Percentiles rank a stretch among this genome's conserved stretches.
These are phyloP conservation scores for Hansenula sp. DNA, from an alignment of 1,139 yeast genomes.

Conservation along the genomic window DNA sequence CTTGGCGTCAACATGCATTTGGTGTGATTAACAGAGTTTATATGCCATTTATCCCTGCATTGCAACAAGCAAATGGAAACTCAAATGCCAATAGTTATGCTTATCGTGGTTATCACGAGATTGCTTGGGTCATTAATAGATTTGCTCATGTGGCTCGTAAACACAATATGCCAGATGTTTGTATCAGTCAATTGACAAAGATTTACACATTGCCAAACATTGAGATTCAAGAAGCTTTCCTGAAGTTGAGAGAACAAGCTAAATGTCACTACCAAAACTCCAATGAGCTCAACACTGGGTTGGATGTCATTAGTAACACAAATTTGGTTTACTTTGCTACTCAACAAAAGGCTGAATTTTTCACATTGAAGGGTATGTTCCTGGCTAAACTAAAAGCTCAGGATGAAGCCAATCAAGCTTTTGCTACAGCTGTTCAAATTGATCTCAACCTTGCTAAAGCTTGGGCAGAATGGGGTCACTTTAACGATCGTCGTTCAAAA, in stretches of 20 bases:
- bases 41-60: constrained; percentile 84
- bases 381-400: constrained; percentile 82
- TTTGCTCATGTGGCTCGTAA: constrained; percentile 98
- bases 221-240: constrained; percentile 96
- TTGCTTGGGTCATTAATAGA: constrained; percentile 97
- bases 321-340: constrained; percentile 94
- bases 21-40: constrained; percentile 94
- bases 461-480: constrained; percentile 99
- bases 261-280: constrained; percentile 92
- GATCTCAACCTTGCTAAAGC: constrained; percentile 94
- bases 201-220: constrained; percentile 95
- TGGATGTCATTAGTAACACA: constrained; percentile 95
- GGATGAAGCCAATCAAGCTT: constrained; percentile 96
- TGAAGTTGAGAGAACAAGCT: constrained; percentile 94
- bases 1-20: constrained; percentile 99
- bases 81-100: constrained; percentile 85
- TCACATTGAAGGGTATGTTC: constrained; percentile 96
- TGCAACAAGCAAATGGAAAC: constrained; percentile 71
- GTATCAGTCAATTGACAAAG: constrained; percentile 87
- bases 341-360: constrained; percentile 96
- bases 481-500: constrained; percentile 83
- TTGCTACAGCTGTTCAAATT: constrained; percentile 95
- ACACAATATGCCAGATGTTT: constrained; percentile 95
- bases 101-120: constrained; percentile 96
- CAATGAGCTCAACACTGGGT: constrained; percentile 85